Conservation (phyloP, 1,139 yeast genomes). For the Lodderomyces metapsilosis region DNA sequence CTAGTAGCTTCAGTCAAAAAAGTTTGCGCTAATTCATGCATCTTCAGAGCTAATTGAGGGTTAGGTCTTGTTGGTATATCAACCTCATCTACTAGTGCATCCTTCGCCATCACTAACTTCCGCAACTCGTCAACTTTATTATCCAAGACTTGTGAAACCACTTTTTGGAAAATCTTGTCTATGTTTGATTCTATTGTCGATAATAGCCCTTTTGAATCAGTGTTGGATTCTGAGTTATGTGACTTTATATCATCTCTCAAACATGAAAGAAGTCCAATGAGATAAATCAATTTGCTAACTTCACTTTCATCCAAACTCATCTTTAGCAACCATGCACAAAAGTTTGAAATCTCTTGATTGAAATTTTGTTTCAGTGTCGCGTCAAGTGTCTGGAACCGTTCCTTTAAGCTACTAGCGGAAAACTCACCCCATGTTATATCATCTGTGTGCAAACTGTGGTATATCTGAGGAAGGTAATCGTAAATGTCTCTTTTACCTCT, state of each 20-base stretch:
- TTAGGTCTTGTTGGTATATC: conserved; percentile 5
- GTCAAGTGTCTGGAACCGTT: conserved; percentile 15
- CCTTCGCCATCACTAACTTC: neutral
- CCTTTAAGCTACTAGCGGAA: conserved; percentile 10
- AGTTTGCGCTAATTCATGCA: conserved; percentile 1
- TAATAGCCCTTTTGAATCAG: neutral
- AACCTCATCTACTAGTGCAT: neutral
- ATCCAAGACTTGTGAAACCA: neutral
- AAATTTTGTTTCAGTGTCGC: conserved; percentile 12
- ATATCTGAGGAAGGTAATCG: conserved; percentile 15
- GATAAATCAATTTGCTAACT: conserved; percentile 9
- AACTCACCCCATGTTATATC: conserved; percentile 17
- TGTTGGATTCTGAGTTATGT: neutral
- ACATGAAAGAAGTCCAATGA: conserved; percentile 10
- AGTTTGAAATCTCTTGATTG: conserved; percentile 14
- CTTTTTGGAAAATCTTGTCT: neutral
- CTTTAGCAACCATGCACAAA: conserved; percentile 8
- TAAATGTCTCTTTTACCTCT: conserved; percentile 10
- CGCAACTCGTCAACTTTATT: neutral
- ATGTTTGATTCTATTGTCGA: neutral
- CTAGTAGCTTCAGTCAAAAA: neutral
- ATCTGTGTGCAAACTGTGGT: conserved; percentile 4
- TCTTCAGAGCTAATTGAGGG: neutral
- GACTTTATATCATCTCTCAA: neutral
- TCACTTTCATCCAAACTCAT: conserved; percentile 13